Percentiles rank a stretch among this genome's conserved stretches.
Evolutionary conservation across 2,329 filamentous ascomycete species (phyloP).

Genomic region (Neospermospora avenae): DNA sequence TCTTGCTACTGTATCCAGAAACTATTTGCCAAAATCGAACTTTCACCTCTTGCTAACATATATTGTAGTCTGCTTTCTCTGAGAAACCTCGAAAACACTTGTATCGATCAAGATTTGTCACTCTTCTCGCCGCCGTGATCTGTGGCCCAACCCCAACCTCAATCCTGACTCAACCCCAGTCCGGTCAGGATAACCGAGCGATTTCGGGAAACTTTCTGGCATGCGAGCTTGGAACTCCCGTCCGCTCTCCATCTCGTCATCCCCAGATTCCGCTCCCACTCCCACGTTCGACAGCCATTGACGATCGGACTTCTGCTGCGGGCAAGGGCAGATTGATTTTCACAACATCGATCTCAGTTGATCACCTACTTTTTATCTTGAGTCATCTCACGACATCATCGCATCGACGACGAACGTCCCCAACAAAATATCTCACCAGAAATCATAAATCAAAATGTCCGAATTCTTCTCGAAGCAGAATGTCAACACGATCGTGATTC

Average conservation of each 20-base stretch:
- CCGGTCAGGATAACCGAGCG: conserved; percentile 4
- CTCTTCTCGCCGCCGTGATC: background rate
- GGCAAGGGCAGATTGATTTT: background rate
- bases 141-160: too few species aligned
- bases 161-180: background rate
- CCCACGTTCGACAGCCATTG: background rate
- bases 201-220: conserved; percentile 10
- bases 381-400: background rate
- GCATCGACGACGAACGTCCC: background rate
- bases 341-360: background rate
- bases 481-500: conserved; percentile 79
- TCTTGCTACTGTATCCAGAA: too few species aligned
- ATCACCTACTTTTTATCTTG: background rate
- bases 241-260: background rate
- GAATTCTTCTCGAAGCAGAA: conserved; percentile 52
- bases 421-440: conserved; percentile 18
- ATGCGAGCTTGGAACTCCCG: background rate
- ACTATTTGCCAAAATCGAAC: too few species aligned
- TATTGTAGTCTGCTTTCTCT: too few species aligned
- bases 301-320: background rate
- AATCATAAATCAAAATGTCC: conserved; percentile 13
- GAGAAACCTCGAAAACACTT: too few species aligned
- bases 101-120: background rate
- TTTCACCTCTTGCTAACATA: too few species aligned
- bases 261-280: conserved; percentile 6